Conservation (phyloP, 768 basidiomycete genomes). For the Tephrocybe sp. region DNA sequence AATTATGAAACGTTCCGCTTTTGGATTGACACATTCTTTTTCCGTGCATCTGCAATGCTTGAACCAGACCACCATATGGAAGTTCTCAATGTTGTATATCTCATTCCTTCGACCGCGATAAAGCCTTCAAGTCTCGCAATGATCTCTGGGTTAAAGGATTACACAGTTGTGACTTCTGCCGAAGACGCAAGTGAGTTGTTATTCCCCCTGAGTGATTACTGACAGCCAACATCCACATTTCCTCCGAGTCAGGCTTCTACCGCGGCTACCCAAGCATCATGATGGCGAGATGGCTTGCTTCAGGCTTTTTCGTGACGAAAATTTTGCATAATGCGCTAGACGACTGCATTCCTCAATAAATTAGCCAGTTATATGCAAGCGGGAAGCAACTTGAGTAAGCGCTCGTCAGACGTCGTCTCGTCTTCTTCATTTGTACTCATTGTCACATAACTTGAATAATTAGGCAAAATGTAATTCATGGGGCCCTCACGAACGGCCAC, state of each 20-base stretch:
- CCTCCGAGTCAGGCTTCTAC: conserved; percentile 12
- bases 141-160: too few relatives aligned
- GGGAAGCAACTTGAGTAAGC: conserved; percentile 16
- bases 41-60: conserved; percentile 8
- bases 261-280: too few relatives aligned
- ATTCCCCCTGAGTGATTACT: conserved; percentile 10
- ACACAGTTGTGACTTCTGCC: too few relatives aligned
- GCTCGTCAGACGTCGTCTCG: conserved; percentile 11
- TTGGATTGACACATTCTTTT: conserved; percentile 19
- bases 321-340: conserved; percentile 12
- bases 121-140: conserved; percentile 10
- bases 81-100: conserved; percentile 19
- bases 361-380: too few relatives aligned
- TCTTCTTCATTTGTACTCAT: conserved; percentile 20
- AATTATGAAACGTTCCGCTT: conserved; percentile 7
- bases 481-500: too few relatives aligned
- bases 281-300: too few relatives aligned
- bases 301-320: too few relatives aligned
- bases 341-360: too few relatives aligned
- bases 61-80: conserved; percentile 3
- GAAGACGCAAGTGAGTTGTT: too few relatives aligned
- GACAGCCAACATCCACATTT: conserved; percentile 9
- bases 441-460: too few relatives aligned
- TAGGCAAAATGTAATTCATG: too few relatives aligned
- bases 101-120: conserved; percentile 9